Base-by-base conservation (phyloP, 2,329 filamentous ascomycete genomes). In the Xylaria sp. region DNA sequence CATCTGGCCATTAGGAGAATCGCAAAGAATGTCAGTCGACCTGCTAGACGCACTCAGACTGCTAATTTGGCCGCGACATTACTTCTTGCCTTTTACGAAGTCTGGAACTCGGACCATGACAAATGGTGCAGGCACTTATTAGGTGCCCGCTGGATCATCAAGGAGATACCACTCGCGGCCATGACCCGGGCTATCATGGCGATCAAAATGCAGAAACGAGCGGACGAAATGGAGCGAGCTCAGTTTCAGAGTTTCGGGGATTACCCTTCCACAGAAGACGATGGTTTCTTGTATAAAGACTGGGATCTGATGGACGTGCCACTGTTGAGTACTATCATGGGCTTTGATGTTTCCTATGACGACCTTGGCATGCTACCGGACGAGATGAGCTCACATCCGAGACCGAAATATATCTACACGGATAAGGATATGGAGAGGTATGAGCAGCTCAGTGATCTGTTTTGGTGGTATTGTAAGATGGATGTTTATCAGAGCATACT, bases 391-490 rank as follows among this genome's bases (percentile, higher is more conserved):
- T 63, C 67, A 19, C 65, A 68, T n/a, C 69, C 67, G 18, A 69
- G 66, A 10, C 61, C 66, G 13, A 65, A 73, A 65, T 66, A 75
- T 55, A 68, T 71, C 18, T 67, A 70, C 49, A 82, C 81, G 1
- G 76, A 81, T 42, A 80, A 77, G 62, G 92, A 97, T 62, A 81
- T 96, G 52, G 87, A 91, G 63, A 86, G 83, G 47, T 96, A 90
- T 69, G 89, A 94, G 68, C 87, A 89, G 13, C 80, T 94, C 46
- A 85, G 89, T 64, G 94, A 97, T 74, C 76, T 97, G 4, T 95
- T 89, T 71, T 99, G 93, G 92, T 97, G 92, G 90, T 97, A 92
- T 72, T 88, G 84, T 68, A 96, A 96, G 74, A 94, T 97, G 79
- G 94, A 97, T 72, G 85, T 90, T 7, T 95, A 93, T 67, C 93